Evolutionary conservation across 768 basidiomycete genomes (phyloP).

Genomic region (Gloeostereum incarnatum): DNA sequence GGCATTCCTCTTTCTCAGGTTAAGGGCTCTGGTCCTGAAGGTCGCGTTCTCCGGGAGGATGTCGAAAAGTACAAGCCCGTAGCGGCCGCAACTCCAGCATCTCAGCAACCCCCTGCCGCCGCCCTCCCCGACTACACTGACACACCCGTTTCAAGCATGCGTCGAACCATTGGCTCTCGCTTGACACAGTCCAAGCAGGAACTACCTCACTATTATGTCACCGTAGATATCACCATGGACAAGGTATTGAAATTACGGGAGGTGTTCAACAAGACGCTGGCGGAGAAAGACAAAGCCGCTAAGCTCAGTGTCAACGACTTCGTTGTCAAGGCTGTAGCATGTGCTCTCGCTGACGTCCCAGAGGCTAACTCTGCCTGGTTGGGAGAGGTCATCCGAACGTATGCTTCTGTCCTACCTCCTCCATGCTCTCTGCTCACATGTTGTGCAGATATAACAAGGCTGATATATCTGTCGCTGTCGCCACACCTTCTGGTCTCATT

Average conservation of each 20-base stretch:
- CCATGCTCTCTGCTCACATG: neutral
- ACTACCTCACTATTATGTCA: slow-evolving; percentile 96
- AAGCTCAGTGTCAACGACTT: slow-evolving; percentile 99
- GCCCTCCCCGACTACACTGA: slow-evolving; percentile 73
- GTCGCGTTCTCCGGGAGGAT: slow-evolving; percentile 91
- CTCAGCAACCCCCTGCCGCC: slow-evolving; percentile 39
- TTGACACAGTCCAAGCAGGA: slow-evolving; percentile 91
- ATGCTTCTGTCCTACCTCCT: slow-evolving; percentile 20
- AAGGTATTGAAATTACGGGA: slow-evolving; percentile 88
- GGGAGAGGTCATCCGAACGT: slow-evolving; percentile 93
- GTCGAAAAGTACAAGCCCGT: slow-evolving; percentile 81
- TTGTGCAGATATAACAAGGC: slow-evolving; percentile 95
- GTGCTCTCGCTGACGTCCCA: slow-evolving; percentile 89
- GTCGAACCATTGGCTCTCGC: slow-evolving; percentile 84
- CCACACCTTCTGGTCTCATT: slow-evolving; percentile 92
- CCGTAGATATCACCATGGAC: slow-evolving; percentile 94
- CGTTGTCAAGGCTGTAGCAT: slow-evolving; percentile 88
- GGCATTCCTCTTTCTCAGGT: slow-evolving; percentile 86
- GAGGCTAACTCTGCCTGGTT: slow-evolving; percentile 98
- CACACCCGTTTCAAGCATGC: slow-evolving; percentile 88
- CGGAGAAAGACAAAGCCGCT: slow-evolving; percentile 80
- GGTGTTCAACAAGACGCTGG: slow-evolving; percentile 87
- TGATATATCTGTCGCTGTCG: slow-evolving; percentile 95
- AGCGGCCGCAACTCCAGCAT: slow-evolving; percentile 33
- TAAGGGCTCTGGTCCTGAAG: slow-evolving; percentile 90